phyloP scores from a whole-genome alignment of 2,329 filamentous ascomycete genomes.

The Zarea fungicola region DNA sequence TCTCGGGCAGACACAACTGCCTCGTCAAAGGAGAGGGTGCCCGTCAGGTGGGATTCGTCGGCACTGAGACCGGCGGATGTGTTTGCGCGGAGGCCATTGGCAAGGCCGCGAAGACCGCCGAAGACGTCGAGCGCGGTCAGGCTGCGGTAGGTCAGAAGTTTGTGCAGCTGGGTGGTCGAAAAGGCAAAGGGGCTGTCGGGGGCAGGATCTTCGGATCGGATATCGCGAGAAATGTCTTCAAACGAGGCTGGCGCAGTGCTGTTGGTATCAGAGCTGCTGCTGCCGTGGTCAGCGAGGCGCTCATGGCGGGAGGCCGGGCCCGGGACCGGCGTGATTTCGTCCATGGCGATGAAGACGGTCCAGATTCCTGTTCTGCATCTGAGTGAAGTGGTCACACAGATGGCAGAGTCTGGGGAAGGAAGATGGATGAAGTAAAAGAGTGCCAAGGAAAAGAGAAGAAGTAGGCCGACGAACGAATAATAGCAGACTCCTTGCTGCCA shows the following conservation, averaged over 20 bases:
- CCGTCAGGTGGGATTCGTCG: slow-evolving; percentile 44
- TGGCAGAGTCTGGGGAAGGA: neutral
- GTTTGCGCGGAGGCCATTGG: slow-evolving; percentile 45
- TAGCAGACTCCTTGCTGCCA: neutral
- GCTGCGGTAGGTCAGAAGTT: slow-evolving; percentile 46
- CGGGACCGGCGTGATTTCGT: slow-evolving; percentile 23
- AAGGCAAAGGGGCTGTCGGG: slow-evolving; percentile 47
- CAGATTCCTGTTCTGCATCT: slow-evolving; percentile 16
- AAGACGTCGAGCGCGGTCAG: slow-evolving; percentile 44
- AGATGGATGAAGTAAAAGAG: neutral
- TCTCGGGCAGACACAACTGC: slow-evolving; percentile 36
- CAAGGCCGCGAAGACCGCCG: slow-evolving; percentile 49
- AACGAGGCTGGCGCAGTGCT: neutral
- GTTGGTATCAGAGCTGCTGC: neutral
- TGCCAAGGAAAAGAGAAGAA: neutral
- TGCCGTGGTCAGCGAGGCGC: neutral
- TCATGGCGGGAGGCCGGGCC: slow-evolving; percentile 11
- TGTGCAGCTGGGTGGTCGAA: slow-evolving; percentile 47
- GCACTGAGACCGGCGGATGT: slow-evolving; percentile 41
- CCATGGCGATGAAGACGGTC: slow-evolving; percentile 21
- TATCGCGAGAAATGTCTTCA: slow-evolving; percentile 17
- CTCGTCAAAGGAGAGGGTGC: slow-evolving; percentile 43
- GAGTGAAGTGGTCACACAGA: neutral
- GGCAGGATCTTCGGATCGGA: slow-evolving; percentile 23
- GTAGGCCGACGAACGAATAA: neutral